A percentile compares a stretch with the other conserved stretches of the same genome.
These are phyloP conservation scores for Aspergillus bridgeri DNA, from an alignment of 495 filamentous ascomycete genomes.

Conservation along the genomic window DNA sequence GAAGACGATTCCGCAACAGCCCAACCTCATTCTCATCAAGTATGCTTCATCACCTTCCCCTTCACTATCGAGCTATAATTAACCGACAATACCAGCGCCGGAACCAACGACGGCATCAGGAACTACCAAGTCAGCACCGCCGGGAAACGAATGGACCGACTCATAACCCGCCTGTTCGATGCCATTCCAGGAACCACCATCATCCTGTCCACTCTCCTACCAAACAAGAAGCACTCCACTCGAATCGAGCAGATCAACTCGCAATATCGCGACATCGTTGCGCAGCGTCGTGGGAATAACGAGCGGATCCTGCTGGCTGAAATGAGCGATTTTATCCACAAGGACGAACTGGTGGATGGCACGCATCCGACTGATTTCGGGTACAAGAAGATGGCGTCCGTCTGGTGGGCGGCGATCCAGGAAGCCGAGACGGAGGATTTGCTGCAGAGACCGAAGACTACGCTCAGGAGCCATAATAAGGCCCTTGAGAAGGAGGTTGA, in stretches of 20 bases:
- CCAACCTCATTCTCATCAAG: constrained; percentile 50
- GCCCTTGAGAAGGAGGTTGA: background rate
- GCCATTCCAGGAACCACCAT: constrained; percentile 42
- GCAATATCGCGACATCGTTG: constrained; percentile 33
- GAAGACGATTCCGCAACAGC: constrained; percentile 29
- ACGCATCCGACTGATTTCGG: constrained; percentile 50
- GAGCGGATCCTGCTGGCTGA: constrained; percentile 46
- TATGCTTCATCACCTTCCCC: constrained; percentile 4
- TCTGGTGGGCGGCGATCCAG: constrained; percentile 46
- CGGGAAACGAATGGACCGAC: constrained; percentile 23
- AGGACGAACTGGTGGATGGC: constrained; percentile 39
- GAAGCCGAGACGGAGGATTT: constrained; percentile 23
- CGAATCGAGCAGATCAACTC: constrained; percentile 33
- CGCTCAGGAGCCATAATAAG: background rate
- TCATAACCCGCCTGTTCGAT: constrained; percentile 37
- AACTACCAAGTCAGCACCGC: constrained; percentile 27
- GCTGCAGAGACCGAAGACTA: constrained; percentile 18
- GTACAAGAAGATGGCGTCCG: constrained; percentile 51
- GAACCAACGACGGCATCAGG: constrained; percentile 49
- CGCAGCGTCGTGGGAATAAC: constrained; percentile 23
- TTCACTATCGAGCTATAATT: constrained; percentile 6
- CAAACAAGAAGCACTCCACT: constrained; percentile 23
- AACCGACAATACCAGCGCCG: constrained; percentile 22
- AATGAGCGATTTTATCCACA: constrained; percentile 36
- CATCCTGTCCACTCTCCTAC: constrained; percentile 47